phyloP scores from a whole-genome alignment of 331 rosid genomes.

The Phaseolus coccineus region DNA sequence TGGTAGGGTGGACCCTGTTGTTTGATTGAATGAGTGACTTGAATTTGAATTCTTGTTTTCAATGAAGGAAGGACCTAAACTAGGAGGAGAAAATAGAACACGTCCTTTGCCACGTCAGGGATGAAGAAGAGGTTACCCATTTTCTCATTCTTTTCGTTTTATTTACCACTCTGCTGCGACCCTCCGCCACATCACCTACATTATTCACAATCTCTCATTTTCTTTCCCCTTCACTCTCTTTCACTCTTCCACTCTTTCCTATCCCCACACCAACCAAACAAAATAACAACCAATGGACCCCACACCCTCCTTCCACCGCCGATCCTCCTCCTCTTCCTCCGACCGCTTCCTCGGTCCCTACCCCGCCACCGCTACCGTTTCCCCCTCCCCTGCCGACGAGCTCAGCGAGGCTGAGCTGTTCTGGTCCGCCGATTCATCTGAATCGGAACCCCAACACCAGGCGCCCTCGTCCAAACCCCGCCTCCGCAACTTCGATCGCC shows the following conservation, averaged over 20 bases:
- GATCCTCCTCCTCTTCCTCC: slow-evolving; percentile 60
- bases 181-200: slow-evolving; percentile 59
- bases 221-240: neutral
- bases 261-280: neutral
- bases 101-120: slow-evolving; percentile 18
- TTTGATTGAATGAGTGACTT: neutral
- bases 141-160: neutral
- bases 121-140: neutral
- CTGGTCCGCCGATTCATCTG: slow-evolving; percentile 62
- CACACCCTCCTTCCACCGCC: slow-evolving; percentile 54
- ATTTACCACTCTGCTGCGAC: slow-evolving; percentile 52
- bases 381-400: slow-evolving; percentile 52
- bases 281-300: slow-evolving; percentile 55
- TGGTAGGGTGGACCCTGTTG: neutral
- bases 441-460: slow-evolving; percentile 37
- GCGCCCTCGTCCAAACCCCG: neutral
- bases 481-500: slow-evolving; percentile 33
- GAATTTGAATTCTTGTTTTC: neutral
- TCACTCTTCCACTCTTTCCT: neutral
- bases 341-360: slow-evolving; percentile 59
- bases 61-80: neutral
- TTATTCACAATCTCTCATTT: neutral
- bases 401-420: slow-evolving; percentile 79
- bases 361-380: slow-evolving; percentile 43
- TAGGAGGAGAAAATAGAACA: neutral